Evolutionary conservation across 1,284 basidiomycete genomes (phyloP).

Genomic region (Fomes fomentarius): DNA sequence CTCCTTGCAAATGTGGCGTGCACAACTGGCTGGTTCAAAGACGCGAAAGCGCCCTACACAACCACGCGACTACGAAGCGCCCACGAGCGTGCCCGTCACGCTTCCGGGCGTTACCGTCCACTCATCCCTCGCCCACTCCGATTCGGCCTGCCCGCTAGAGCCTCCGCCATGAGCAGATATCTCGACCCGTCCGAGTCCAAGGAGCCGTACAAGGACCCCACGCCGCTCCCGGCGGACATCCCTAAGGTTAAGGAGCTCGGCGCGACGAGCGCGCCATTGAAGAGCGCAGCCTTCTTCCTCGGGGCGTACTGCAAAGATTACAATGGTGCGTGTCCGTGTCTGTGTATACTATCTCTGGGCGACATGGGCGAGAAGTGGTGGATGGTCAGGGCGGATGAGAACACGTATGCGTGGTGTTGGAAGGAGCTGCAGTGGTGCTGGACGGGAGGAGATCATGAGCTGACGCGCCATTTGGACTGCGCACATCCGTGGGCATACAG

Average conservation of each 20-base stretch:
- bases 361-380: too few species aligned
- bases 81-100: slow-evolving; percentile 18
- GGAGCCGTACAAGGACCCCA: slow-evolving; percentile 66
- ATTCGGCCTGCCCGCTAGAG: slow-evolving; percentile 5
- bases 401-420: too few species aligned
- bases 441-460: background rate
- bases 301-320: slow-evolving; percentile 95
- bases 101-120: slow-evolving; percentile 23
- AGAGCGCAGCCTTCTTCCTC: slow-evolving; percentile 97
- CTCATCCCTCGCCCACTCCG: slow-evolving; percentile 17
- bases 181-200: slow-evolving; percentile 44
- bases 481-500: slow-evolving; percentile 47
- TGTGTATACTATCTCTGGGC: background rate
- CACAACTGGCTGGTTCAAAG: too few species aligned
- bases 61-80: slow-evolving; percentile 10
- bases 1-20: background rate
- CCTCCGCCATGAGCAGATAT: slow-evolving; percentile 58
- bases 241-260: slow-evolving; percentile 93
- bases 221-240: slow-evolving; percentile 72
- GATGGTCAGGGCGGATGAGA: too few species aligned
- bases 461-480: slow-evolving; percentile 2
- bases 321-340: slow-evolving; percentile 67
- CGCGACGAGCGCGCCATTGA: slow-evolving; percentile 90
- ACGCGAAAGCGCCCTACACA: slow-evolving; percentile 8
- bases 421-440: too few species aligned